Conservation (phyloP, 352 stramenopile genomes). For the Globisporangium emineosum region DNA sequence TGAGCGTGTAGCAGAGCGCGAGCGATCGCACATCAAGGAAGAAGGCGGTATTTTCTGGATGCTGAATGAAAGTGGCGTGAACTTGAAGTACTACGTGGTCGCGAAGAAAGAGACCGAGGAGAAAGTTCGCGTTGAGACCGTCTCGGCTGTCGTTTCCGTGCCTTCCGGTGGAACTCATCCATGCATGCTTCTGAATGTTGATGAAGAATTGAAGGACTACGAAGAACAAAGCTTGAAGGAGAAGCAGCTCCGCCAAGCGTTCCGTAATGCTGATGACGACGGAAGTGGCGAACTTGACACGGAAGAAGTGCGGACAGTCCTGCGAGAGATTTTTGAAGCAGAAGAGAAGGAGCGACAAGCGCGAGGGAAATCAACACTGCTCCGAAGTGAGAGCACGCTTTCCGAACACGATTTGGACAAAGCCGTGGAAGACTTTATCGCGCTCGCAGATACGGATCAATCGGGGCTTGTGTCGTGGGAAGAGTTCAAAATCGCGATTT, state of each 20-base stretch:
- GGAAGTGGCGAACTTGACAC: constrained; percentile 75
- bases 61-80: constrained; percentile 75
- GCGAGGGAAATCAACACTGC: constrained; percentile 10
- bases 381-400: constrained; percentile 44
- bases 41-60: constrained; percentile 83
- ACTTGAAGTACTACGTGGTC: constrained; percentile 80
- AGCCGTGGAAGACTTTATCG: constrained; percentile 76
- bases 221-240: constrained; percentile 83
- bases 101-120: constrained; percentile 65
- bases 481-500: constrained; percentile 83
- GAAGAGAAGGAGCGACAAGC: constrained; percentile 47
- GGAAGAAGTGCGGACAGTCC: constrained; percentile 69
- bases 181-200: constrained; percentile 58
- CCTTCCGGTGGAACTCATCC: constrained; percentile 43
- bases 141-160: constrained; percentile 53
- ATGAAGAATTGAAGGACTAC: constrained; percentile 65
- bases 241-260: constrained; percentile 80
- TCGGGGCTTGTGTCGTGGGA: constrained; percentile 83
- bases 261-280: constrained; percentile 72
- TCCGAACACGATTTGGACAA: constrained; percentile 56
- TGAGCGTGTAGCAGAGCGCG: constrained; percentile 36
- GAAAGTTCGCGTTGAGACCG: constrained; percentile 42
- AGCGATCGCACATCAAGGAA: constrained; percentile 79
- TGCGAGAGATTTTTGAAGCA: constrained; percentile 69
- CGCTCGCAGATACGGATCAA: constrained; percentile 69